Base-by-base conservation (phyloP, 2,329 filamentous ascomycete genomes). In the Ramularia endophylla region DNA sequence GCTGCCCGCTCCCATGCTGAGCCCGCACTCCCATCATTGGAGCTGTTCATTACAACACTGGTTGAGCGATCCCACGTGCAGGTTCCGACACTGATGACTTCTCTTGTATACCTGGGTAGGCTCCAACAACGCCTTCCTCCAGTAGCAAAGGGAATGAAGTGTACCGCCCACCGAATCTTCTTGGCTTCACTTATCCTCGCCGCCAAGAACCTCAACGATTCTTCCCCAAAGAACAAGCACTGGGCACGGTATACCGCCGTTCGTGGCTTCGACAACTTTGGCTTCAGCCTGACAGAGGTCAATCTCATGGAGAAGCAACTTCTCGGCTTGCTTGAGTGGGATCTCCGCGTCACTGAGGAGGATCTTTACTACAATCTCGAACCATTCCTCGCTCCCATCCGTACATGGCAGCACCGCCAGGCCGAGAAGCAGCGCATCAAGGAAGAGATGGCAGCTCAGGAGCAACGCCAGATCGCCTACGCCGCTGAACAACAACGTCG, bases 271-370 rank as follows among this genome's bases (percentile, higher is more conserved):
- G 80, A 81, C 8, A 78, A 74, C 59, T 98, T 97, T 60, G 86
- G 88, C 56, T 97, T 98, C 74, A 90, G 82, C 58, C 77, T 89
- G 54, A 92, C 87, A 27, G 92, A 98, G 70, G 92, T 98, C 58
- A 98, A 98, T 72, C 76, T 97, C 48, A 98, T 98, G 92, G 92
- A 98, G 77, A 94, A 94, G 77, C 92, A 98, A 69, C 77, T 98
- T 20, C 82, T 98, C 38, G 92, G 87, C 72, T 78, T 98, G 31
- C 75, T 98, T 33, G 86, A 95, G 63, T 98, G 89, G 87, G 87
- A 98, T 54, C 78, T 95, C 46, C 78, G 86, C 53, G 88, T 98
- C 60, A 81, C 75, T 30, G 80, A 88, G 59, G 75, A 89, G 41
- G 88, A 97, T 57, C 81, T 98, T 31, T 87, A 94, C 71, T 74